A percentile compares a stretch with the other conserved stretches of the same genome.
Evolutionary conservation across 768 basidiomycete genomes (phyloP).

Genomic region (Agrocybe pediades): DNA sequence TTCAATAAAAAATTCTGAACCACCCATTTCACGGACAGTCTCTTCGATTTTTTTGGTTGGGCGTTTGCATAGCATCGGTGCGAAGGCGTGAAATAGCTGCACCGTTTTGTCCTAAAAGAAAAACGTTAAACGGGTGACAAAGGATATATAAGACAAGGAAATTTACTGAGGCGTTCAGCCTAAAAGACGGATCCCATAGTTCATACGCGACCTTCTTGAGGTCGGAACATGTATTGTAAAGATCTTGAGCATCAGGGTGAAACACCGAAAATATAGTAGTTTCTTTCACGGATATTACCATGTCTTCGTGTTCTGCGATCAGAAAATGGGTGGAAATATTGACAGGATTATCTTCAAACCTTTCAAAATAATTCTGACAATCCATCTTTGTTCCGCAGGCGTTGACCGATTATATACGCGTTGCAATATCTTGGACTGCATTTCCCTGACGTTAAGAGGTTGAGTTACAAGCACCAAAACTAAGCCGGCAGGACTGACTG

Average conservation of each 20-base stretch:
- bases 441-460: constrained; percentile 48
- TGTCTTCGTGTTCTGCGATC: constrained; percentile 50
- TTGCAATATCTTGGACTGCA: constrained; percentile 75
- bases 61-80: constrained; percentile 94
- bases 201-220: constrained; percentile 92
- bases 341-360: constrained; percentile 43
- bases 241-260: constrained; percentile 91
- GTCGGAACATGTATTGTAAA: constrained; percentile 97
- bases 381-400: constrained; percentile 91
- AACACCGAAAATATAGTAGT: constrained; percentile 90
- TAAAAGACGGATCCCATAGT: constrained; percentile 72
- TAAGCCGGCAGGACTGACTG: constrained; percentile 47
- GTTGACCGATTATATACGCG: constrained; percentile 79
- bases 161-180: constrained; percentile 60
- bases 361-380: constrained; percentile 94
- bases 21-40: constrained; percentile 83
- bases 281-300: constrained; percentile 92
- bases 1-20: constrained; percentile 83
- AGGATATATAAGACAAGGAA: not conserved
- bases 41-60: constrained; percentile 81
- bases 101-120: constrained; percentile 76
- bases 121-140: not conserved
- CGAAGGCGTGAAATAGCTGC: constrained; percentile 82
- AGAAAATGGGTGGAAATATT: not conserved
- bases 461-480: constrained; percentile 4